Evolutionary conservation across 2,329 filamentous ascomycete genomes (phyloP).

Genomic region (Cylindrodendrum hubeiense): DNA sequence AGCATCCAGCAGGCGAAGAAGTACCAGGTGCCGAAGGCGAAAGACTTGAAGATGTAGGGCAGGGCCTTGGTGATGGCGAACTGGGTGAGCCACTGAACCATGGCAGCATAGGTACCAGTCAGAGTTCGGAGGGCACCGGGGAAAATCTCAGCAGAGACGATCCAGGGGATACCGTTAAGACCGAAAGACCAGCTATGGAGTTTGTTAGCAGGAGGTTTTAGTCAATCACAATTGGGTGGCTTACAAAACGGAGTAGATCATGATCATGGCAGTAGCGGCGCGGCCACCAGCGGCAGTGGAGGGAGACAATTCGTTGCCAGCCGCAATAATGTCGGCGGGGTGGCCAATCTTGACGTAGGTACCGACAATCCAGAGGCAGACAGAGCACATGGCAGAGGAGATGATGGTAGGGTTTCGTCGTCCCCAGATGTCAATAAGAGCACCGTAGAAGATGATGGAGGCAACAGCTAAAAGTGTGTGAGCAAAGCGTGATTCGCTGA

Average conservation of each 20-base stretch:
- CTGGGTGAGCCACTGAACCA: slow-evolving; percentile 57
- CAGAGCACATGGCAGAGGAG: slow-evolving; percentile 60
- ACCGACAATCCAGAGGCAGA: slow-evolving; percentile 64
- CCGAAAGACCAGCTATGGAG: slow-evolving; percentile 55
- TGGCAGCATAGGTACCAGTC: slow-evolving; percentile 55
- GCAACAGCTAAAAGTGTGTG: slow-evolving; percentile 46
- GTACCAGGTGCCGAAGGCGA: slow-evolving; percentile 66
- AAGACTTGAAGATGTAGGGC: slow-evolving; percentile 58
- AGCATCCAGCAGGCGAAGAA: slow-evolving; percentile 68
- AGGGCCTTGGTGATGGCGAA: slow-evolving; percentile 59
- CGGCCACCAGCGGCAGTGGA: slow-evolving; percentile 61
- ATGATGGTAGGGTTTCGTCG: slow-evolving; percentile 58
- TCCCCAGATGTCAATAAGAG: slow-evolving; percentile 55
- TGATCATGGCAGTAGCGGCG: slow-evolving; percentile 66
- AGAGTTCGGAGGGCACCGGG: slow-evolving; percentile 57
- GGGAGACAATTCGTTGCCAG: slow-evolving; percentile 56
- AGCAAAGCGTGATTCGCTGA: not conserved
- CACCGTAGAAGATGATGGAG: slow-evolving; percentile 56
- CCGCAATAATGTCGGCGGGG: slow-evolving; percentile 58
- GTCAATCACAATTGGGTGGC: slow-evolving; percentile 25
- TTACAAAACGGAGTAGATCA: slow-evolving; percentile 66
- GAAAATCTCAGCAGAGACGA: slow-evolving; percentile 59
- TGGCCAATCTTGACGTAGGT: slow-evolving; percentile 66
- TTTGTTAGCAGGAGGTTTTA: not conserved
- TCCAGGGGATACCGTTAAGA: slow-evolving; percentile 60